Evolutionary conservation across 768 basidiomycete species (phyloP).

Genomic region (Trametes elegans): DNA sequence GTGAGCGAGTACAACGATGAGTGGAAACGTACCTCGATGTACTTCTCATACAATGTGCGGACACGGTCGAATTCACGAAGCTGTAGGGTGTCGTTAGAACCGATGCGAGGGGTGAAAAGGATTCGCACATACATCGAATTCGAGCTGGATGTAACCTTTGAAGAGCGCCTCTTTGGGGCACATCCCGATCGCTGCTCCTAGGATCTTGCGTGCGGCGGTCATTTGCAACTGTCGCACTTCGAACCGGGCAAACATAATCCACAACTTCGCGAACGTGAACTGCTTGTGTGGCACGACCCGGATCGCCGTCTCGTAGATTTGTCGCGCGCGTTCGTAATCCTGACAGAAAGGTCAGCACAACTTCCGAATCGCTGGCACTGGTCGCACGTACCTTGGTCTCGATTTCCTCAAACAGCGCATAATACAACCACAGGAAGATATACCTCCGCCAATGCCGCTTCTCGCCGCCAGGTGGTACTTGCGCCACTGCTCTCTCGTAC

Average conservation of each 20-base stretch:
- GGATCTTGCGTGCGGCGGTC: slow-evolving; percentile 78
- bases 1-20: not conserved
- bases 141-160: slow-evolving; percentile 93
- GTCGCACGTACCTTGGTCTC: slow-evolving; percentile 72
- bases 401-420: slow-evolving; percentile 95
- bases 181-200: slow-evolving; percentile 92
- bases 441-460: slow-evolving; percentile 92
- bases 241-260: slow-evolving; percentile 90
- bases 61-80: slow-evolving; percentile 95
- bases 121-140: slow-evolving; percentile 71
- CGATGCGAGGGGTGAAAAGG: not conserved
- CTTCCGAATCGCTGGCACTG: not conserved
- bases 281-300: slow-evolving; percentile 91
- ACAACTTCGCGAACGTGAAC: slow-evolving; percentile 97
- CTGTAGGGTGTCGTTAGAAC: slow-evolving; percentile 36
- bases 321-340: slow-evolving; percentile 83
- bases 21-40: slow-evolving; percentile 67
- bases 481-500: slow-evolving; percentile 92
- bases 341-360: slow-evolving; percentile 31
- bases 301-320: slow-evolving; percentile 90
- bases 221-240: slow-evolving; percentile 85
- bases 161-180: slow-evolving; percentile 94
- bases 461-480: slow-evolving; percentile 91
- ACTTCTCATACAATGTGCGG: slow-evolving; percentile 89
- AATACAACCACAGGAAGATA: slow-evolving; percentile 92